A percentile compares a stretch with the other conserved stretches of the same genome.
Evolutionary conservation across 768 basidiomycete species (phyloP).

Genomic region (Neoboletus brunneissimus): DNA sequence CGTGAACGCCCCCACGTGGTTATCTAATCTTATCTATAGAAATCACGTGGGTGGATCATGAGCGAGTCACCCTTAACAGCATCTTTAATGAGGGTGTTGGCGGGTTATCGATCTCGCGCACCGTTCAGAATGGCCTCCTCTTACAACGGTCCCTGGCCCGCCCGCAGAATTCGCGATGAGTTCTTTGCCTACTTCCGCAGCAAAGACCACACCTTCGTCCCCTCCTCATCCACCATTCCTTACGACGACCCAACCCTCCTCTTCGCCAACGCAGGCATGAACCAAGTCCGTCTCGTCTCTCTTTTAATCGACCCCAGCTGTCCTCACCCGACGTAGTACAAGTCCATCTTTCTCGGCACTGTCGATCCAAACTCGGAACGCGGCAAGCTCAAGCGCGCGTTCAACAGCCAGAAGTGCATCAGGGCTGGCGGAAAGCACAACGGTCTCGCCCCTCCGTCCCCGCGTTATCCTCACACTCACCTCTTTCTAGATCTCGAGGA

Average conservation of each 20-base stretch:
- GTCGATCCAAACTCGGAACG: conserved; percentile 94
- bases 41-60: conserved; percentile 13
- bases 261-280: conserved; percentile 99
- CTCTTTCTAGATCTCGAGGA: conserved; percentile 82
- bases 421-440: conserved; percentile 99
- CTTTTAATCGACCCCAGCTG: not conserved
- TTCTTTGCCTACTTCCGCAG: conserved; percentile 88
- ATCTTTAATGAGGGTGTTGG: conserved; percentile 6
- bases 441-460: conserved; percentile 45
- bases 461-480: conserved; percentile 1
- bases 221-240: conserved; percentile 89
- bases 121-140: conserved; percentile 28
- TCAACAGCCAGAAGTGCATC: conserved; percentile 98
- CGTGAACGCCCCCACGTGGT: conserved; percentile 9
- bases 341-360: conserved; percentile 95
- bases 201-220: conserved; percentile 82
- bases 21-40: conserved; percentile 18
- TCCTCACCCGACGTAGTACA: conserved; percentile 60
- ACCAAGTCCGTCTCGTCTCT: conserved; percentile 55
- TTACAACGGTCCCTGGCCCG: conserved; percentile 61
- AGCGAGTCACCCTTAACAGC: conserved; percentile 10
- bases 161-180: conserved; percentile 77
- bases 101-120: conserved; percentile 24
- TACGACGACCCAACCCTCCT: conserved; percentile 97
- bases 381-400: conserved; percentile 87